phyloP scores from a whole-genome alignment of 129 eudicot species.

The Daucus carota region DNA sequence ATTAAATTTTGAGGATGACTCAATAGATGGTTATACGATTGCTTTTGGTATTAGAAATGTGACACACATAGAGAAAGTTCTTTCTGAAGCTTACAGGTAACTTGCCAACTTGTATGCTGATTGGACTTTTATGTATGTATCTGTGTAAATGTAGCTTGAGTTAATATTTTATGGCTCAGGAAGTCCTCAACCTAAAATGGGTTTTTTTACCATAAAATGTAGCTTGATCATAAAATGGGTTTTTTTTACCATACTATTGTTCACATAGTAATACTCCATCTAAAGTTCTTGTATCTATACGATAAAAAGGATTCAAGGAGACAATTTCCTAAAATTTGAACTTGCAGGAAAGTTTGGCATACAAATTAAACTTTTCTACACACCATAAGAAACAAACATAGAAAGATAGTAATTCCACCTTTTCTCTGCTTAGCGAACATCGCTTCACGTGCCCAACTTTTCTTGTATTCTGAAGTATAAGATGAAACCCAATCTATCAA shows the following conservation, averaged over 20 bases:
- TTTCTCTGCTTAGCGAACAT: no score
- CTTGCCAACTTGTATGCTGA: not conserved
- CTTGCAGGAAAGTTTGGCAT: not conserved
- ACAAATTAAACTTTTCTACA: not conserved
- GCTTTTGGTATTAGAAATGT: conserved; percentile 98
- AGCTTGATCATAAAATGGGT: not conserved
- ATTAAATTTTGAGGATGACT: conserved; percentile 56
- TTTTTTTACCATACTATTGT: not conserved
- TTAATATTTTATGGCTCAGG: not conserved
- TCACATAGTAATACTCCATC: not conserved
- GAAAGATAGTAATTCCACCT: no score
- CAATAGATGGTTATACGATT: conserved; percentile 97
- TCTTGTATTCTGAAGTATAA: no score
- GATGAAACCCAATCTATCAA: no score
- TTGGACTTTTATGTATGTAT: not conserved
- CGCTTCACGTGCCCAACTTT: no score
- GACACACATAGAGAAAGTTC: conserved; percentile 90
- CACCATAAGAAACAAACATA: not conserved
- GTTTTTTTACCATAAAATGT: not conserved
- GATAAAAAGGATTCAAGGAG: not conserved
- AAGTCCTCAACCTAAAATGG: not conserved
- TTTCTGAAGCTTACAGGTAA: conserved; percentile 89
- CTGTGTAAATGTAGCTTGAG: not conserved
- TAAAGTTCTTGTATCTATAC: not conserved
- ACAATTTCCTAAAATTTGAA: no score